phyloP scores from a whole-genome alignment of 129 eudicot species.

The Artemisia annua region DNA sequence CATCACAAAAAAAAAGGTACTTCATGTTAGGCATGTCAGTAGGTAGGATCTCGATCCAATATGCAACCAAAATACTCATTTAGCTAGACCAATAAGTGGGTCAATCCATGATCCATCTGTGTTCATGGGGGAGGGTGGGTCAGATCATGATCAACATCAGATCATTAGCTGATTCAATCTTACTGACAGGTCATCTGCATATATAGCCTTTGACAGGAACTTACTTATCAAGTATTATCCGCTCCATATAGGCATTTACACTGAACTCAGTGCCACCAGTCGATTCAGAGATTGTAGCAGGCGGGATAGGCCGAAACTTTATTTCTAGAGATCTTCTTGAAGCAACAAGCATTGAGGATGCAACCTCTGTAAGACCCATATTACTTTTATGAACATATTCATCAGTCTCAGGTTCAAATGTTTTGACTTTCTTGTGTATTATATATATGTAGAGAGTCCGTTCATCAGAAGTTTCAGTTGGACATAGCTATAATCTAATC shows the following conservation, averaged over 20 bases:
- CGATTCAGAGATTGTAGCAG: slow-evolving; percentile 65
- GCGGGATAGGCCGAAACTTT: slow-evolving; percentile 83
- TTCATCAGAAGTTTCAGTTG: slow-evolving; percentile 69
- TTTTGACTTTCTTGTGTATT: slow-evolving; percentile 11
- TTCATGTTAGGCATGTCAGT: too few species aligned
- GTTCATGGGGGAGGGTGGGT: too few species aligned
- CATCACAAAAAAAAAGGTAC: too few species aligned
- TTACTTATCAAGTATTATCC: background rate
- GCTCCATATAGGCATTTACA: slow-evolving; percentile 74
- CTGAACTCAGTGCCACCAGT: slow-evolving; percentile 90
- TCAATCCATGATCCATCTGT: too few species aligned
- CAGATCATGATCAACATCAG: too few species aligned
- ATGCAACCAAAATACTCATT: too few species aligned
- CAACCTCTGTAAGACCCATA: slow-evolving; percentile 50
- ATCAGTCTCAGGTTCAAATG: slow-evolving; percentile 1
- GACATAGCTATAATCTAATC: slow-evolving; percentile 84
- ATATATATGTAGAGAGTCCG: slow-evolving; percentile 63
- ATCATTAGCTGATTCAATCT: too few species aligned
- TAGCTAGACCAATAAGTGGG: too few species aligned
- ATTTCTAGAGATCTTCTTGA: slow-evolving; percentile 92
- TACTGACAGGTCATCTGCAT: too few species aligned
- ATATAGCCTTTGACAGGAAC: background rate
- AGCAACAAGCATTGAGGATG: slow-evolving; percentile 79
- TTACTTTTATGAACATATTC: background rate
- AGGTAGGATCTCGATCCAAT: too few species aligned